phyloP scores from a whole-genome alignment of 345 rosid species.

The Citrus trifoliata region DNA sequence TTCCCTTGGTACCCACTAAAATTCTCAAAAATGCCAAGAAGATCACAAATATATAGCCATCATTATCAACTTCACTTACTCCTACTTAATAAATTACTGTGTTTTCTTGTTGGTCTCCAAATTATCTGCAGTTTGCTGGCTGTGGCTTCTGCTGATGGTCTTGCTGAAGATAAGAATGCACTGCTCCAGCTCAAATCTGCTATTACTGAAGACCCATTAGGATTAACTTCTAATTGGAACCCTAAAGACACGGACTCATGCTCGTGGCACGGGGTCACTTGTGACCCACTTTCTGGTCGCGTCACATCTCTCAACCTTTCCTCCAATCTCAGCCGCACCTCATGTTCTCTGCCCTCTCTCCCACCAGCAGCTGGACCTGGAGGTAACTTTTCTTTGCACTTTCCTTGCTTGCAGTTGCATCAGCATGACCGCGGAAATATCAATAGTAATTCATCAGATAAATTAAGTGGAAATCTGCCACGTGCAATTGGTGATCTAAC shows the following conservation, averaged over 20 bases:
- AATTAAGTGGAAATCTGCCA: conserved; percentile 30
- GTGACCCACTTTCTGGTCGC: conserved; percentile 36
- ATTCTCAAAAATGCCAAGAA: conserved; percentile 5
- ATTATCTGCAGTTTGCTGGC: background rate
- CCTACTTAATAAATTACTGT: background rate
- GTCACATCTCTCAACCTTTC: conserved; percentile 35
- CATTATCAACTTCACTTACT: background rate
- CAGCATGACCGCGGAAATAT: background rate
- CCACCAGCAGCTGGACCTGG: background rate
- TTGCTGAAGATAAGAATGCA: conserved; percentile 30
- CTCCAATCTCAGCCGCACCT: conserved; percentile 15
- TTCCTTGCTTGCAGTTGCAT: conserved; percentile 27
- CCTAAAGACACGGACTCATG: conserved; percentile 39
- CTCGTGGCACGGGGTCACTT: conserved; percentile 41
- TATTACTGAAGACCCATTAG: conserved; percentile 37
- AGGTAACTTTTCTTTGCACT: conserved; percentile 34
- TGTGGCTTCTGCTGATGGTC: conserved; percentile 4
- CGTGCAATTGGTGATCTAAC: conserved; percentile 33
- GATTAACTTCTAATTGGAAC: conserved; percentile 48
- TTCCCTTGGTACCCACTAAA: background rate
- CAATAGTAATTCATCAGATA: conserved; percentile 3
- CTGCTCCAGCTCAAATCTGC: conserved; percentile 39
- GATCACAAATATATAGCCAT: background rate
- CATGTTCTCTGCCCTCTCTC: conserved; percentile 25
- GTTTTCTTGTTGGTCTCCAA: background rate